Evolutionary conservation across 2,329 filamentous ascomycete species (phyloP).

Genomic region (Chaetothyriales sp.): DNA sequence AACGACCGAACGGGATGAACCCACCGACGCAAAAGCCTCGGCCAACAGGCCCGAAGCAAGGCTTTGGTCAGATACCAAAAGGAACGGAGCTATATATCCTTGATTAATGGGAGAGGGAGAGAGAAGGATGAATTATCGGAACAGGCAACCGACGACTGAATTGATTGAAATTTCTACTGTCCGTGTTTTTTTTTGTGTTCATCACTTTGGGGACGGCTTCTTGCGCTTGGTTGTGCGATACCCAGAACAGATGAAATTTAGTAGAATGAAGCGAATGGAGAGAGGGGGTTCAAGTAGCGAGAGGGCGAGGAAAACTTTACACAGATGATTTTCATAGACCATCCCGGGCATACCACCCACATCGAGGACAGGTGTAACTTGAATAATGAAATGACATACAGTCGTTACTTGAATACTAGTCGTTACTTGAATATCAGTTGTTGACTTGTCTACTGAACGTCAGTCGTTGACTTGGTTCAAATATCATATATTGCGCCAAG

Average conservation of each 20-base stretch:
- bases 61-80: neutral
- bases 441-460: too few relatives aligned
- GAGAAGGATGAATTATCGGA: neutral
- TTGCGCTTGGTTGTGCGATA: neutral
- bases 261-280: neutral
- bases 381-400: too few relatives aligned
- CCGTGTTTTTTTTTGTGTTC: neutral
- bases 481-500: too few relatives aligned
- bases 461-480: too few relatives aligned
- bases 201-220: neutral
- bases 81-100: neutral
- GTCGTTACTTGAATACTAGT: too few relatives aligned
- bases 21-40: neutral
- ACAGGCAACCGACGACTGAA: neutral
- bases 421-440: too few relatives aligned
- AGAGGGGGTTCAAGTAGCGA: neutral
- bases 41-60: neutral
- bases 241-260: neutral
- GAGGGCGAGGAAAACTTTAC: neutral
- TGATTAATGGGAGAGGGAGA: neutral
- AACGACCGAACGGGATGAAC: neutral
- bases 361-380: neutral
- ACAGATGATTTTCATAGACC: neutral
- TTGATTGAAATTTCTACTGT: neutral
- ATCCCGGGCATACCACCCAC: neutral